Base-by-base conservation (phyloP, 495 filamentous ascomycete genomes). In the Mytilinidion resinicola region DNA sequence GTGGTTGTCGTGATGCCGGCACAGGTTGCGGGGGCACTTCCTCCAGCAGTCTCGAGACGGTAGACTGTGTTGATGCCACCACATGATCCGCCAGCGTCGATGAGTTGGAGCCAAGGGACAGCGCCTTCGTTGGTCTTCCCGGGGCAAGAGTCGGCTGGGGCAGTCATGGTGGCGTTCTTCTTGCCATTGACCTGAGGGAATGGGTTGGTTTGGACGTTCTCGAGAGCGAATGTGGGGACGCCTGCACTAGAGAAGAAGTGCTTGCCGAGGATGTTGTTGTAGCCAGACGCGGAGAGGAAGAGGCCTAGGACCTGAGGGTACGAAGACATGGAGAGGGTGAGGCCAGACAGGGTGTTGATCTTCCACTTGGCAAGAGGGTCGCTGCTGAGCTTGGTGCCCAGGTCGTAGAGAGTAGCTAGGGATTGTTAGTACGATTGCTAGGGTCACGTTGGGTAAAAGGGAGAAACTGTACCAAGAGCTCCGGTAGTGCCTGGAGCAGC, bases 11-110 rank as follows among this genome's bases (percentile, higher is more conserved):
- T 37, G 9, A 19, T 25, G 37, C 47, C 54, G 17, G 53, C 51
- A 48, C 65, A 67, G 9, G 39, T 59, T 4, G 57, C 43, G n/a
- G 65, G 61, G 14, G 44, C 47, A 35, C 53, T 62, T 41, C 65
- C 65, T 11, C 65, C 65, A 11, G 65, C 65, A 15, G 65, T 67
- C 52, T 67, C 65, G 7, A 67, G 17, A 4, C 65, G 61, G 37
- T 64, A 67, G 35, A 67, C 62, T 7, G 58, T 62, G 51, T 63
- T 61, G 42, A 67, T 56, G 30, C 60, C 64, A 17, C 64, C 64
- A 20, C 47, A 15, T 43, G 48, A 55, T 43, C 25, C 35, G n/a
- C 51, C 53, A 14, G 49, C 43, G 55, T 67, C 65, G 25, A 44
- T 25, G 12, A 67, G 56, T 8, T 62, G 43, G 0, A 67, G 44